Base-by-base conservation (phyloP, 768 basidiomycete species). In the Boletus sensibilis region DNA sequence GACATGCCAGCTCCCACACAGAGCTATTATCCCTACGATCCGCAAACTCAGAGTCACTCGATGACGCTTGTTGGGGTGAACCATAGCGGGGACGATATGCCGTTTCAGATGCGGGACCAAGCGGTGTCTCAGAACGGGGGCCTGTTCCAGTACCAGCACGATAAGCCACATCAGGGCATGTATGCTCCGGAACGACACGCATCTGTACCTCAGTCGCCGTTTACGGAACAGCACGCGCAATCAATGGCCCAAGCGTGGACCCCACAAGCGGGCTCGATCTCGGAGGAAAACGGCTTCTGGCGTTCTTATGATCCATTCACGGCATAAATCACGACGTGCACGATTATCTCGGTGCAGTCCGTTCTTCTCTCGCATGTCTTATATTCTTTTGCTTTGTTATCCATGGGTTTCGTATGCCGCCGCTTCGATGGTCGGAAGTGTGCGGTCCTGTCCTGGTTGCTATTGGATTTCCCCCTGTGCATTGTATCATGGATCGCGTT, bases 241-340 rank as follows among this genome's bases (percentile, higher is more conserved):
- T 29, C 59, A 27, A 62, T 64, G 34, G 11, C 55, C 0, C 59
- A 57, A 39, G 16, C 53, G 2, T 70, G 69, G 69, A 44, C 61
- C 5, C 60, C 59, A 7, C 66, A 66, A 53, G 4, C 61, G 5
- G 47, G 41, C 6, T 2, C 58, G 9, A 43, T 64, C 12, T 44
- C 60, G 14, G 65, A 68, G 20, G 65, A 61, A 29, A 37, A 18
- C 33, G 45, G 56, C 25, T 70, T 63, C 45, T 70, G 68, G 68
- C 68, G 60, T 37, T 10, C 66, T 37, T 70, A 66, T 51, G 66
- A 68, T 13, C 57, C 56, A 10, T 70, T 66, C 48, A 49, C 66
- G 51, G 33, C 62, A 46, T 69, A 55, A 58, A 11, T 56, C 41
- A 54, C 21, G 46, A 57, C 31, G 6, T 21, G n/a, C 43, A 42